Conservation (phyloP, 23 red algal genomes). For the Rhodosorus marinus region DNA sequence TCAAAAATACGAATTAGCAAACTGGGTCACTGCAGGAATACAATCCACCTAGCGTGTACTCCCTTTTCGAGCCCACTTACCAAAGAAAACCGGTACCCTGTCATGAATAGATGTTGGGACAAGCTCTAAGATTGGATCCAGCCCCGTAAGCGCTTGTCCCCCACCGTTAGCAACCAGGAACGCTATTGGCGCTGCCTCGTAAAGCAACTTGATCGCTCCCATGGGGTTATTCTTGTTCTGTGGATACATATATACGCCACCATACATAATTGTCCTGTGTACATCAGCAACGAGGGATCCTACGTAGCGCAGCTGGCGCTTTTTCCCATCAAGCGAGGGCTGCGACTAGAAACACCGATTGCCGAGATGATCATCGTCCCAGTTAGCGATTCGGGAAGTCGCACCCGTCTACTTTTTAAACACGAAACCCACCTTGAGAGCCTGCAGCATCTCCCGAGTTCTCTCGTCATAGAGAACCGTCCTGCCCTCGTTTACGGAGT, state of each 20-base stretch:
- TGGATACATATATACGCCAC: slow-evolving; percentile 93
- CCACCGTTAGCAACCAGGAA: slow-evolving; percentile 90
- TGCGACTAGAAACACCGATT: too few relatives aligned
- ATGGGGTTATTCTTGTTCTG: slow-evolving; percentile 78
- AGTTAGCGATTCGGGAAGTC: neutral
- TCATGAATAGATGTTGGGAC: slow-evolving; percentile 77
- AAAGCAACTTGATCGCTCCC: slow-evolving; percentile 72
- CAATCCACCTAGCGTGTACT: too few relatives aligned
- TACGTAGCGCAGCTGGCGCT: slow-evolving; percentile 31
- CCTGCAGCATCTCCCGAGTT: slow-evolving; percentile 49
- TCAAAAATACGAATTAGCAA: too few relatives aligned
- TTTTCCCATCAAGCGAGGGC: slow-evolving; percentile 36
- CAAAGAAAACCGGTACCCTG: slow-evolving; percentile 24
- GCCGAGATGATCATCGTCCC: neutral
- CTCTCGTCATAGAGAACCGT: slow-evolving; percentile 36
- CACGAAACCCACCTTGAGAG: too few relatives aligned
- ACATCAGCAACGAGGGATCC: too few relatives aligned
- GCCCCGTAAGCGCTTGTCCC: slow-evolving; percentile 83
- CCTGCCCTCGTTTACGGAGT: slow-evolving; percentile 83
- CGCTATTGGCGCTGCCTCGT: slow-evolving; percentile 96
- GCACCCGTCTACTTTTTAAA: neutral
- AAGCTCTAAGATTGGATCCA: slow-evolving; percentile 70
- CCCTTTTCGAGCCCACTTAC: too few relatives aligned
- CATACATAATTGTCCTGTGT: too few relatives aligned
- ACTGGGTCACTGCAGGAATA: too few relatives aligned